Evolutionary conservation across 345 rosid genomes (phyloP).

Genomic region (Eucalyptus cladocalyx): DNA sequence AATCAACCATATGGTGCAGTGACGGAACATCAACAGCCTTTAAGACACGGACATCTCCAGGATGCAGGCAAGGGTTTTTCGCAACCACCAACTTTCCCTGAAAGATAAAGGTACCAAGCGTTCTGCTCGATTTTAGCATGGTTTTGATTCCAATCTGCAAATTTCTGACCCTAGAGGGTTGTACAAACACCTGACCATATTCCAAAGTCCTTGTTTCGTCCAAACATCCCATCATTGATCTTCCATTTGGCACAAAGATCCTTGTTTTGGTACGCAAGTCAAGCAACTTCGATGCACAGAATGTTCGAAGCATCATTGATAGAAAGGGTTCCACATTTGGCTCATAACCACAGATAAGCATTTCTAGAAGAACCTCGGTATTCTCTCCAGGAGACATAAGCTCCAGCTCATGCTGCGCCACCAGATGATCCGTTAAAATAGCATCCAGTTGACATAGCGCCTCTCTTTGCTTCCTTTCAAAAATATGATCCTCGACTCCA

Average conservation of each 20-base stretch:
- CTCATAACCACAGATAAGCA: neutral
- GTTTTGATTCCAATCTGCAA: neutral
- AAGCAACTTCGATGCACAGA: slow-evolving; percentile 1
- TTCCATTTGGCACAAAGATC: slow-evolving; percentile 3
- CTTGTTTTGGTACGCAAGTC: slow-evolving; percentile 1
- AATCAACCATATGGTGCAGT: slow-evolving; percentile 56
- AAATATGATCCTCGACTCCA: slow-evolving; percentile 6
- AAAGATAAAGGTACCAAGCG: neutral
- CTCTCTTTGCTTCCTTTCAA: slow-evolving; percentile 3
- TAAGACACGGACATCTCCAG: slow-evolving; percentile 59
- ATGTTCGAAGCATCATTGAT: slow-evolving; percentile 2
- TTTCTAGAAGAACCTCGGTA: neutral
- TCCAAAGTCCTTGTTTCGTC: slow-evolving; percentile 11
- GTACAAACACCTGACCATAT: slow-evolving; percentile 17
- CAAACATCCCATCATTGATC: slow-evolving; percentile 13
- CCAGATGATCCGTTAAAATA: neutral
- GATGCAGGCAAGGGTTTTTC: slow-evolving; percentile 61
- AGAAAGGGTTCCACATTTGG: slow-evolving; percentile 8
- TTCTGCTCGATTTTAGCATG: neutral
- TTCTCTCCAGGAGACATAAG: slow-evolving; percentile 1
- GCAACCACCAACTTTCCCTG: slow-evolving; percentile 19
- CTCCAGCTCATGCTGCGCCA: slow-evolving; percentile 1
- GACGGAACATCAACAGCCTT: slow-evolving; percentile 32
- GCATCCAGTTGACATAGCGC: neutral
- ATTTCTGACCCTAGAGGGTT: neutral